A percentile compares a stretch with the other conserved stretches of the same genome.
Evolutionary conservation across 2,329 filamentous ascomycete species (phyloP).

Genomic region (Venturia nashicola): DNA sequence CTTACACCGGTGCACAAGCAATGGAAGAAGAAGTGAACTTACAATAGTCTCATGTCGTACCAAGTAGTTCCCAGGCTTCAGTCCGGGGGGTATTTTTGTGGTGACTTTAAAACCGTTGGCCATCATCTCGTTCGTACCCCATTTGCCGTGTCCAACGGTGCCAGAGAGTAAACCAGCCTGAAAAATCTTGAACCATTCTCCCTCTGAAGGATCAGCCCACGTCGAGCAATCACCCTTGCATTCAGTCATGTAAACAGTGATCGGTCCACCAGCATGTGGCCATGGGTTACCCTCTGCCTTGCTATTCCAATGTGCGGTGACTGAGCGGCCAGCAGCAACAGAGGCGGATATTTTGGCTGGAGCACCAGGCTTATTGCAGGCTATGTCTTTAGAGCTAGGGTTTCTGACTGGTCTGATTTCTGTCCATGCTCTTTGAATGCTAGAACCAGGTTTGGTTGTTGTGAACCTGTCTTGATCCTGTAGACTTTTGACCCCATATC

Average conservation of each 20-base stretch:
- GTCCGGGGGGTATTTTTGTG: constrained; percentile 19
- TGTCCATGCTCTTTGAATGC: constrained; percentile 6
- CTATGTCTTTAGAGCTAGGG: not conserved
- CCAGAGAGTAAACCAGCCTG: constrained; percentile 4
- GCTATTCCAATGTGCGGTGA: constrained; percentile 8
- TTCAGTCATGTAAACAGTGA: constrained; percentile 7
- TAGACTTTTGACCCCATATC: not conserved
- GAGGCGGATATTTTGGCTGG: not conserved
- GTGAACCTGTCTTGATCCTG: not conserved
- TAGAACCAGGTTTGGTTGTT: not conserved
- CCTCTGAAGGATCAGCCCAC: not conserved
- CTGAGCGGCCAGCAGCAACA: not conserved
- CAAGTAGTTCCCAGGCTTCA: constrained; percentile 20
- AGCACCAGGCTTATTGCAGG: constrained; percentile 8
- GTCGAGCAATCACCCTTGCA: constrained; percentile 6
- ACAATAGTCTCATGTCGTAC: constrained; percentile 11
- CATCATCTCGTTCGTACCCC: constrained; percentile 24
- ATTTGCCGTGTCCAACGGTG: constrained; percentile 12
- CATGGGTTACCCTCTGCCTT: constrained; percentile 1
- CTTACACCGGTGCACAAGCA: too few species aligned
- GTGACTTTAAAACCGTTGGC: constrained; percentile 23
- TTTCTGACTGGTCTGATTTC: constrained; percentile 5
- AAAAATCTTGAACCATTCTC: constrained; percentile 9
- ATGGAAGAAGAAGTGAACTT: not conserved
- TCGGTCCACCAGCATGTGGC: constrained; percentile 7